phyloP scores from a whole-genome alignment of 768 basidiomycete species.

The Sarcomyxa edulis region DNA sequence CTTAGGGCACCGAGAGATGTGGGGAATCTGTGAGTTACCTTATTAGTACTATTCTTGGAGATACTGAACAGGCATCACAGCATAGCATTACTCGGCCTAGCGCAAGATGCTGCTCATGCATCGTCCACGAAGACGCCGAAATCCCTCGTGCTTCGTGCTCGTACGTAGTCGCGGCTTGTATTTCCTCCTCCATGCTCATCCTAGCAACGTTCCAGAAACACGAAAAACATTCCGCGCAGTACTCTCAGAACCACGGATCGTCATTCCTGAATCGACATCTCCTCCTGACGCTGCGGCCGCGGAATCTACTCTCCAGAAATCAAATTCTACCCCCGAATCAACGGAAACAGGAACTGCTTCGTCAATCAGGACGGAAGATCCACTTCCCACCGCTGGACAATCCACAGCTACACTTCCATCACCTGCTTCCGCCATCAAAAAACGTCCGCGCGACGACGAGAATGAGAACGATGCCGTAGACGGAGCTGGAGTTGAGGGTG shows the following conservation, averaged over 20 bases:
- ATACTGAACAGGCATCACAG: constrained; percentile 26
- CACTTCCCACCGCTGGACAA: background rate
- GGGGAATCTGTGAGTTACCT: constrained; percentile 57
- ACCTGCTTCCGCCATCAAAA: background rate
- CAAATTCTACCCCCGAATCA: no score
- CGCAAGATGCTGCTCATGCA: constrained; percentile 63
- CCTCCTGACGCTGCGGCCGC: no score
- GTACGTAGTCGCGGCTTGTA: constrained; percentile 35
- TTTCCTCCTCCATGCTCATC: background rate
- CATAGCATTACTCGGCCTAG: constrained; percentile 56
- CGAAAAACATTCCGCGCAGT: constrained; percentile 78
- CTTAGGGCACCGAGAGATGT: constrained; percentile 68
- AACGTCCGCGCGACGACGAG: no score
- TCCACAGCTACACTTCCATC: background rate
- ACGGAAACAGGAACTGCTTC: no score
- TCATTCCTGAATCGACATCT: no score
- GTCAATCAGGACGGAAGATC: no score
- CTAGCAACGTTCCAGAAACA: constrained; percentile 45
- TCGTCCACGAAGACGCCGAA: constrained; percentile 56
- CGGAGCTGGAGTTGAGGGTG: no score
- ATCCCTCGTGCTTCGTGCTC: constrained; percentile 65
- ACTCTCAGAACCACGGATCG: constrained; percentile 66
- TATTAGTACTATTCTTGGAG: background rate
- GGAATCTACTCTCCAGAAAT: no score
- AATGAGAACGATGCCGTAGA: no score